A percentile compares a stretch with the other conserved stretches of the same genome.
Evolutionary conservation across 106 monocot species (phyloP).

Genomic region (Apostasia shenzhenica): DNA sequence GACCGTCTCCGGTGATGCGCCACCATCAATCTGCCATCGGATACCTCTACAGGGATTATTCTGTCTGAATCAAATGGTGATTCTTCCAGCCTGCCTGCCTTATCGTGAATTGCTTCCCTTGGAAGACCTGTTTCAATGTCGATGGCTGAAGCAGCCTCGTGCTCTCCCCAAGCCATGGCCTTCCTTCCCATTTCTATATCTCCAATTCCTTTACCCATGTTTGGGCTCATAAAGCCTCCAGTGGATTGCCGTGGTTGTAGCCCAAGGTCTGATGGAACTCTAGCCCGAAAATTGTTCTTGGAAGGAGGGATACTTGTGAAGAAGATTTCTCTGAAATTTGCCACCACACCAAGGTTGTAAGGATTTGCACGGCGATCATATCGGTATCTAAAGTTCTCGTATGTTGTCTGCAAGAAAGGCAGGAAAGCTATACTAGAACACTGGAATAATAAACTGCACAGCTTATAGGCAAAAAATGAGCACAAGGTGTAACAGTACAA

Average conservation of each 20-base stretch:
- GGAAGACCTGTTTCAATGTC: constrained; percentile 29
- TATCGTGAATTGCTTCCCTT: constrained; percentile 21
- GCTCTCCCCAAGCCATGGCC: constrained; percentile 44
- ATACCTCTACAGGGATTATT: constrained; percentile 10
- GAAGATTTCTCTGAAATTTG: constrained; percentile 66
- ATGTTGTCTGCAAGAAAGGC: constrained; percentile 50
- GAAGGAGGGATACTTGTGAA: constrained; percentile 52
- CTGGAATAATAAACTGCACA: no score
- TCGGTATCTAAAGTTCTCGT: constrained; percentile 83
- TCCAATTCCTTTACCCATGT: constrained; percentile 36
- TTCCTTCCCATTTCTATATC: constrained; percentile 62
- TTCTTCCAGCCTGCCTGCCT: constrained; percentile 24
- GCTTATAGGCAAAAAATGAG: no score
- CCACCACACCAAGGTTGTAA: constrained; percentile 57
- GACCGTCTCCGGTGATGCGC: constrained; percentile 8
- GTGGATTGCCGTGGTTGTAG: constrained; percentile 3
- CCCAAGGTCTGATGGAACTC: constrained; percentile 22
- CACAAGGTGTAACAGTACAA: no score
- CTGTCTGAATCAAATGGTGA: constrained; percentile 20
- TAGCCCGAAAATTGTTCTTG: constrained; percentile 56
- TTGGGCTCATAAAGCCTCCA: constrained; percentile 48
- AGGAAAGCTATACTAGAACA: no score
- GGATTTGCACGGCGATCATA: constrained; percentile 75
- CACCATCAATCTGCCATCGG: not conserved
- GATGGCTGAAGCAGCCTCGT: constrained; percentile 1